A percentile compares a stretch with the other conserved stretches of the same genome.
Evolutionary conservation across 148 eudicot species (phyloP).

Genomic region (Fallopia convolvulus): DNA sequence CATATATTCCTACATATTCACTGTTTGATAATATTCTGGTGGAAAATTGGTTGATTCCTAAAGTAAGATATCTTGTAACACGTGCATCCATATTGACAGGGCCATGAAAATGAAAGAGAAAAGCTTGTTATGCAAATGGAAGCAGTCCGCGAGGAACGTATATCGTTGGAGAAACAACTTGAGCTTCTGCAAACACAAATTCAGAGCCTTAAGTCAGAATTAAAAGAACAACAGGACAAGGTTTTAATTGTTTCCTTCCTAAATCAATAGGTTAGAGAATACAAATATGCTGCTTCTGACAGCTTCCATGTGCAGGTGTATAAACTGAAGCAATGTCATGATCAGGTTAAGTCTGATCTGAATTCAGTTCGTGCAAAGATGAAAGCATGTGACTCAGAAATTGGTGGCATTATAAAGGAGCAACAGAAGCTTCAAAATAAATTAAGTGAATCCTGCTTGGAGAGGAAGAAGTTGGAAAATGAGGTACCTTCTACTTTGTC

Average conservation of each 20-base stretch:
- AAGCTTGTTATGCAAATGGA: constrained; percentile 92
- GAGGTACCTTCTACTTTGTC: constrained; percentile 43
- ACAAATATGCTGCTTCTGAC: not conserved
- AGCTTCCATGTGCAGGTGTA: constrained; percentile 43
- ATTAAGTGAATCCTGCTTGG: constrained; percentile 60
- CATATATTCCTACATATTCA: not conserved
- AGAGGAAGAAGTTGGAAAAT: constrained; percentile 87
- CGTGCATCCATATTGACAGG: constrained; percentile 31
- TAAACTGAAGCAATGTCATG: constrained; percentile 43
- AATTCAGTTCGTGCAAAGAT: constrained; percentile 58
- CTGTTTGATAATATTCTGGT: not conserved
- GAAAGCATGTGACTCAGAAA: constrained; percentile 88
- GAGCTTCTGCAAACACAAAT: constrained; percentile 51
- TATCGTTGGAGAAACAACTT: constrained; percentile 60
- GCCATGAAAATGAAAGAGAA: constrained; percentile 83
- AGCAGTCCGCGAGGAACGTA: constrained; percentile 58
- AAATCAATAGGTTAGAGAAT: not conserved
- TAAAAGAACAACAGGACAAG: constrained; percentile 54
- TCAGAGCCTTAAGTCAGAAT: constrained; percentile 46
- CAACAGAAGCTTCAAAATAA: constrained; percentile 66
- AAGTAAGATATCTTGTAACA: not conserved
- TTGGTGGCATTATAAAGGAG: constrained; percentile 52
- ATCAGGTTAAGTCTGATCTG: constrained; percentile 62
- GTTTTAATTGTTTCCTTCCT: constrained; percentile 21
- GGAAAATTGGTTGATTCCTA: not conserved